These are phyloP conservation scores for Epichloe elymi DNA, from an alignment of 2,329 filamentous ascomycete species.

Conservation along the genomic window DNA sequence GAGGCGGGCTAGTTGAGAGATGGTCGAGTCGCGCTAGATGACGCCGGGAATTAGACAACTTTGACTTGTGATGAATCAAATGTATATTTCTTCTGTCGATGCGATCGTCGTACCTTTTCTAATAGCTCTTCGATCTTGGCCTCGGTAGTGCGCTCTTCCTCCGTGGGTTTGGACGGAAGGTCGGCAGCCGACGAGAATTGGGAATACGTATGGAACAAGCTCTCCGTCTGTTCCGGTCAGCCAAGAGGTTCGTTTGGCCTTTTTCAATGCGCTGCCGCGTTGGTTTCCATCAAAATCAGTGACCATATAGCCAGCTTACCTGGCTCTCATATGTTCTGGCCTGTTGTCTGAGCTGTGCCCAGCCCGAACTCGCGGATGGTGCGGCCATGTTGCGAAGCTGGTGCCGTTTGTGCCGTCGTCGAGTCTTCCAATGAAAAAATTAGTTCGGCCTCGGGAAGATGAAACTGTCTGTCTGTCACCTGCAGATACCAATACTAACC, in stretches of 20 bases:
- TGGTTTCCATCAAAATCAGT: background rate
- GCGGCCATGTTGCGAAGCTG: conserved; percentile 31
- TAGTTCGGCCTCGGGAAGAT: background rate
- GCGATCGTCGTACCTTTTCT: conserved; percentile 41
- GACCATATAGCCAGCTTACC: conserved; percentile 33
- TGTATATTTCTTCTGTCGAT: background rate
- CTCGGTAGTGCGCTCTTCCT: conserved; percentile 73
- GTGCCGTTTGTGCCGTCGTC: background rate
- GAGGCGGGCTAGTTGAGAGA: conserved; percentile 72
- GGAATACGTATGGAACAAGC: conserved; percentile 71
- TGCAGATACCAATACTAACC: background rate
- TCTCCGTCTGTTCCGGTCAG: conserved; percentile 54
- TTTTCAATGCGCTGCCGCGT: background rate
- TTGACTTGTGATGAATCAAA: background rate
- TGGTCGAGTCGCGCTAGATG: conserved; percentile 61
- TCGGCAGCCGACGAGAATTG: conserved; percentile 74
- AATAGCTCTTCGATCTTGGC: conserved; percentile 72
- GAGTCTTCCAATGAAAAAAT: background rate
- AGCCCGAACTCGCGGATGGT: conserved; percentile 50
- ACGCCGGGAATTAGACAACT: background rate
- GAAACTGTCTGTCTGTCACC: background rate
- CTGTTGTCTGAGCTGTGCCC: conserved; percentile 91
- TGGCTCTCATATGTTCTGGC: conserved; percentile 80
- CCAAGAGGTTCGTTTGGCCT: background rate
- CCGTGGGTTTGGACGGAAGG: conserved; percentile 69